Conservation (phyloP, 352 stramenopile genomes). For the Pythium inflatum region DNA sequence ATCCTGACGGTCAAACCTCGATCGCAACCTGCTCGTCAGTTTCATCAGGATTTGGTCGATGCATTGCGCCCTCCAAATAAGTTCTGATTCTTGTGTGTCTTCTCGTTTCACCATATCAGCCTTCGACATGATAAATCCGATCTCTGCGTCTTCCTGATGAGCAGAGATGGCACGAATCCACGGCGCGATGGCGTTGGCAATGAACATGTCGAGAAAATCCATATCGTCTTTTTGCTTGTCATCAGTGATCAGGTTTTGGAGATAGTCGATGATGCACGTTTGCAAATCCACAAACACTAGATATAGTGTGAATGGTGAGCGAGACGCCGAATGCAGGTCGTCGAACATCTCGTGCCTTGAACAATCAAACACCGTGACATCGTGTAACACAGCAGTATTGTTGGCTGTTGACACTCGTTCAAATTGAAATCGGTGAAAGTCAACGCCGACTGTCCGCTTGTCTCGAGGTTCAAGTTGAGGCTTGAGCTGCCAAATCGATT, state of each 20-base stretch:
- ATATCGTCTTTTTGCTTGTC: neutral
- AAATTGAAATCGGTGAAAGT: constrained; percentile 22
- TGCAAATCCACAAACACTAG: constrained; percentile 10
- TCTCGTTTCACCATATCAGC: too few relatives aligned
- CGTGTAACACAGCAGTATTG: neutral
- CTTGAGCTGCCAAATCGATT: constrained; percentile 19
- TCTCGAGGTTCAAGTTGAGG: constrained; percentile 13
- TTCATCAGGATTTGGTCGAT: too few relatives aligned
- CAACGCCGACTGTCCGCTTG: neutral
- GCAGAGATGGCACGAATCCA: too few relatives aligned
- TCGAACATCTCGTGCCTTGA: constrained; percentile 2
- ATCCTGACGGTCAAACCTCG: too few relatives aligned
- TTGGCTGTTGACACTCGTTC: neutral
- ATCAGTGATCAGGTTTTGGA: neutral
- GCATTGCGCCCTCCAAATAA: too few relatives aligned
- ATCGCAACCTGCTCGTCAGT: too few relatives aligned
- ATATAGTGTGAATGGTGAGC: constrained; percentile 9
- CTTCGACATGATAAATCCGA: too few relatives aligned
- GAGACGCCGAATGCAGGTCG: neutral
- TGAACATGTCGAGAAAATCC: too few relatives aligned
- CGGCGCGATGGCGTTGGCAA: too few relatives aligned
- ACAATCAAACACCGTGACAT: constrained; percentile 19
- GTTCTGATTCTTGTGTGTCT: too few relatives aligned
- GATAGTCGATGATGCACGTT: neutral
- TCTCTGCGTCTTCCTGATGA: too few relatives aligned